Evolutionary conservation across 2,329 filamentous ascomycete genomes (phyloP).

Genomic region (Alternaria atra): DNA sequence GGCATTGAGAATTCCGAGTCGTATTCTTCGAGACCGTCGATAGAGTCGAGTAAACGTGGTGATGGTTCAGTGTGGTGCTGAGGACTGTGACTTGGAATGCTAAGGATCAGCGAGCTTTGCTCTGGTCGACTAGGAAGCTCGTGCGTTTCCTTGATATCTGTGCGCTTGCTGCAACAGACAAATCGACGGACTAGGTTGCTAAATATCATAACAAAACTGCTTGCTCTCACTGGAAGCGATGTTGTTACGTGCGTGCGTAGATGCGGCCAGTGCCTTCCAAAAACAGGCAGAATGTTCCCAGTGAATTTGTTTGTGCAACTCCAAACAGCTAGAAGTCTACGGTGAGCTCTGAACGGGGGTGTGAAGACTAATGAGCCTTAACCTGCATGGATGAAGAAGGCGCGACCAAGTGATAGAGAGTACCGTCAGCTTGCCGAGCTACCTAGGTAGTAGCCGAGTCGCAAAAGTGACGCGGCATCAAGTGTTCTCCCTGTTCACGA

Average conservation of each 20-base stretch:
- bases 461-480: constrained; percentile 23
- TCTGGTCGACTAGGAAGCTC: constrained; percentile 10
- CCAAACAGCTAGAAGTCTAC: not conserved
- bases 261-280: constrained; percentile 5
- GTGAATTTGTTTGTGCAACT: constrained; percentile 8
- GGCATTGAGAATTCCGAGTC: constrained; percentile 9
- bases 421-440: not conserved
- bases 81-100: not conserved
- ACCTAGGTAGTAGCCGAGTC: constrained; percentile 7
- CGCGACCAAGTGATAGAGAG: constrained; percentile 1
- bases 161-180: constrained; percentile 17
- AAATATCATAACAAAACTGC: constrained; percentile 12
- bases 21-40: constrained; percentile 6
- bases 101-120: not conserved
- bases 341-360: not conserved
- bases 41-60: not conserved
- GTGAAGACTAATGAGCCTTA: not conserved
- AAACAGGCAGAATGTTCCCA: not conserved
- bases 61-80: not conserved
- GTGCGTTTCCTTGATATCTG: constrained; percentile 17
- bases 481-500: not conserved
- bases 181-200: constrained; percentile 1
- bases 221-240: constrained; percentile 8
- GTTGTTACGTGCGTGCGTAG: constrained; percentile 6
- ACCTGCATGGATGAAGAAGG: not conserved